Conservation (phyloP, 31 red algal genomes). For the Endocladia muricata region DNA sequence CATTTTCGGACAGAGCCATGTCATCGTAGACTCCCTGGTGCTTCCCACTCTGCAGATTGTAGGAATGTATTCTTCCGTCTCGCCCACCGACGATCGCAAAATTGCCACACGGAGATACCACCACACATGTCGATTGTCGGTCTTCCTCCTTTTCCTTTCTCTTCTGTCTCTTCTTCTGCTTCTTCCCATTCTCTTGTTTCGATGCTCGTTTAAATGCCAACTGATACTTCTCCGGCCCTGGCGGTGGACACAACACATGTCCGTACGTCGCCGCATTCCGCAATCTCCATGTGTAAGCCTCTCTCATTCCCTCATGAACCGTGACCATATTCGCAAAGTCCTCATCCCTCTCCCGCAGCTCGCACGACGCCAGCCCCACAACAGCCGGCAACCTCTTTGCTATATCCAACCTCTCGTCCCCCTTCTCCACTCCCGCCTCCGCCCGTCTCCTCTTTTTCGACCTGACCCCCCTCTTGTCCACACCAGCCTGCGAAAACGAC, state of each 20-base stretch:
- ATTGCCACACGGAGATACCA: slow-evolving; percentile 81
- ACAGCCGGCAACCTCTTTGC: slow-evolving; percentile 47
- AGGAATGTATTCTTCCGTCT: slow-evolving; percentile 78
- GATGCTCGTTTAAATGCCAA: slow-evolving; percentile 16
- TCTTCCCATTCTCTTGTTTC: slow-evolving; percentile 9
- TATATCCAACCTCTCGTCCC: slow-evolving; percentile 31
- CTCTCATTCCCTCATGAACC: slow-evolving; percentile 49
- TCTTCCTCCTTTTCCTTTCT: not conserved
- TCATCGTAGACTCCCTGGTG: slow-evolving; percentile 64
- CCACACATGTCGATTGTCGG: slow-evolving; percentile 39
- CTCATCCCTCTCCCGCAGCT: slow-evolving; percentile 49
- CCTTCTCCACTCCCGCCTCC: slow-evolving; percentile 34
- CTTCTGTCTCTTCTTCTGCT: not conserved
- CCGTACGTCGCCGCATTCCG: slow-evolving; percentile 27
- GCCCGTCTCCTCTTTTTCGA: slow-evolving; percentile 43
- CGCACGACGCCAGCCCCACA: slow-evolving; percentile 38
- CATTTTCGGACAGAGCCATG: not conserved
- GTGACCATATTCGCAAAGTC: slow-evolving; percentile 91
- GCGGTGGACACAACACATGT: slow-evolving; percentile 47
- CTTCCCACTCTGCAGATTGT: slow-evolving; percentile 85
- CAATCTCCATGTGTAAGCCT: slow-evolving; percentile 82
- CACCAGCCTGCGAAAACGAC: slow-evolving; percentile 61
- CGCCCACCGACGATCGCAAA: slow-evolving; percentile 67
- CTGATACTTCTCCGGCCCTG: slow-evolving; percentile 14
- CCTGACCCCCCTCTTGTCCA: slow-evolving; percentile 9